Base-by-base conservation (phyloP, 2,329 filamentous ascomycete genomes). In the Colletotrichum noveboracense region DNA sequence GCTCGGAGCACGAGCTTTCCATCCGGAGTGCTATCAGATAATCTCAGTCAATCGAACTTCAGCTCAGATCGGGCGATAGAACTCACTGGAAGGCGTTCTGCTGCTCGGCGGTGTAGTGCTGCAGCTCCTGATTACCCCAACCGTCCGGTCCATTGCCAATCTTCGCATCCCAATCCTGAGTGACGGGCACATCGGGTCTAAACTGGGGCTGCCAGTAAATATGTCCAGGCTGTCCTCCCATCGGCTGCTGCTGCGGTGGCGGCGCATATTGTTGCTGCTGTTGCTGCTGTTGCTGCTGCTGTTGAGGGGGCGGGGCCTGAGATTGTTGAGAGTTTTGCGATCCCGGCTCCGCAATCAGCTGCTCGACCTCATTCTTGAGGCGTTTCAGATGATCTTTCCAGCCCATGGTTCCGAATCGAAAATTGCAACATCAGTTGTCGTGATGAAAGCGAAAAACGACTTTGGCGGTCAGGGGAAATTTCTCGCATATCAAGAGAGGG, bases 71-170 rank as follows among this genome's bases (percentile, higher is more conserved):
- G 28, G 48, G 3, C 14, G n/a, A 8, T 7, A 43, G n/a, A 13
- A 74, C 82, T 36, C 75, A 85, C 84, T 91, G 86, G 80, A 92
- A 92, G 26, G 87, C 87, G 79, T 92, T 92, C 6, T 84, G 79
- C 1, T 85, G 80, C 13, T 83, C 81, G 38, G 86, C 83, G 7
- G 88, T 89, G 80, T 92, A 92, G 82, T 90, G 88, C 81, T 92
- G 87, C 65, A 90, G 83, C 83, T 92, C 91, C 76, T 91, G 88
- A 79, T 92, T 92, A 26, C 91, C 91, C 91, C 91, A 92, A 48
- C 91, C 90, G 79, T 91, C 87, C n/a, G 86, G 87, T 32, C 90
- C 90, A 38, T 88, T 88, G 32, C 88, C 87, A 62, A 89, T 84
- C 80, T 91, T 89, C 34, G 89, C 87, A 6, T 89, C 83, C 84